phyloP scores from a whole-genome alignment of 106 monocot species.

The Dendrobium catenatum region DNA sequence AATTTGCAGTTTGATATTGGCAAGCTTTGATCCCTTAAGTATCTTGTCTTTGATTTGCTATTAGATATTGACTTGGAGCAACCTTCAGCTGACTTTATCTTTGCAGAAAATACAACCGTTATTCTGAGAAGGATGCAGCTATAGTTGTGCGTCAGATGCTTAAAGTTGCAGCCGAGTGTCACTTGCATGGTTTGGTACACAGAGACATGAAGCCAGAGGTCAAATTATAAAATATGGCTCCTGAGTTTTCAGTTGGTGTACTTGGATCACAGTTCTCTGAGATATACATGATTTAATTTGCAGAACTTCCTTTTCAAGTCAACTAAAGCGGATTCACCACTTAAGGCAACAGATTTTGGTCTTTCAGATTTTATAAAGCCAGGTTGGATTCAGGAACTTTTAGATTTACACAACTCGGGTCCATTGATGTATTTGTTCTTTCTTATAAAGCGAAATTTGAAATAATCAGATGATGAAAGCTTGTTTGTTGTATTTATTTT shows the following conservation, averaged over 20 bases:
- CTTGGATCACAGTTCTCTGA: background rate
- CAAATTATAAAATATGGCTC: background rate
- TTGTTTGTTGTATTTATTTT: background rate
- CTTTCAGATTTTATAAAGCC: conserved; percentile 94
- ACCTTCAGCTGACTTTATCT: background rate
- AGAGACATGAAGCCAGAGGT: conserved; percentile 99
- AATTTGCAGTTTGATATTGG: no score
- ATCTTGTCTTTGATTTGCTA: background rate
- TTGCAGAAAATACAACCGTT: conserved; percentile 85
- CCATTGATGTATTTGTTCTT: no score
- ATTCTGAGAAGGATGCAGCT: conserved; percentile 94
- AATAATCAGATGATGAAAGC: background rate
- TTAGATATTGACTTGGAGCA: background rate
- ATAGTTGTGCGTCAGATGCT: conserved; percentile 91
- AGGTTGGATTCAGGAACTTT: background rate
- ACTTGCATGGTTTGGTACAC: conserved; percentile 92
- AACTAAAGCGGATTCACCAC: conserved; percentile 59
- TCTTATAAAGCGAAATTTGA: background rate
- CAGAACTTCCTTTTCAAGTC: conserved; percentile 99
- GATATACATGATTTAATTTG: background rate
- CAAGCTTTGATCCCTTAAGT: no score
- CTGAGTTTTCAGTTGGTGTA: background rate
- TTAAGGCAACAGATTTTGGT: conserved; percentile 98
- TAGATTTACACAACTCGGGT: background rate
- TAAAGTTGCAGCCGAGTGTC: conserved; percentile 90